Conservation (phyloP, 805 yeast genomes). For the Sugiyamaella qingdaonensis region DNA sequence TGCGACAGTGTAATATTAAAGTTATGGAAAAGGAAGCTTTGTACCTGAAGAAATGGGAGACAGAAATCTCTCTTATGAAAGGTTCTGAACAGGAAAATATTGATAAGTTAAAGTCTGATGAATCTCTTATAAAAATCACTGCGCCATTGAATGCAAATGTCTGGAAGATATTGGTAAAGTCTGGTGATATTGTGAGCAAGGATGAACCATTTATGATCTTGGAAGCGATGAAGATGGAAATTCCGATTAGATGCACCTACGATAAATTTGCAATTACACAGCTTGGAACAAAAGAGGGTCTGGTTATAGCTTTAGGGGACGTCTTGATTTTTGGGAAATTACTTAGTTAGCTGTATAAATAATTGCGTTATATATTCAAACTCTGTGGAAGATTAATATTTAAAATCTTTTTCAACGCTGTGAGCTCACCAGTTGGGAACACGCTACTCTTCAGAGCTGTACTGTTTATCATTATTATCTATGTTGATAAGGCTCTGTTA, state of each 20-base stretch:
- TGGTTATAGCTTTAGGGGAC: neutral
- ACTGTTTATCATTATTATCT: too few relatives aligned
- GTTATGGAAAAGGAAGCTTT: slow-evolving; percentile 79
- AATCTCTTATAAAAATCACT: slow-evolving; percentile 77
- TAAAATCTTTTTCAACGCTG: too few relatives aligned
- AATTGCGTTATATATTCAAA: too few relatives aligned
- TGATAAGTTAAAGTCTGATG: slow-evolving; percentile 62
- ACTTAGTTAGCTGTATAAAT: neutral
- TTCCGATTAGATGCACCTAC: slow-evolving; percentile 28
- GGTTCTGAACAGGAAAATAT: slow-evolving; percentile 35
- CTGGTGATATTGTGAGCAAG: slow-evolving; percentile 64
- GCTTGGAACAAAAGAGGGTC: neutral
- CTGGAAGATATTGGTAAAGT: slow-evolving; percentile 83
- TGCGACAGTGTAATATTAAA: slow-evolving; percentile 49
- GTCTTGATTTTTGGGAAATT: neutral
- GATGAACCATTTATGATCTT: slow-evolving; percentile 82
- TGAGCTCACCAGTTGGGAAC: too few relatives aligned
- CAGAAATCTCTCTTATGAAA: slow-evolving; percentile 57
- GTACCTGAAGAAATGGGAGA: slow-evolving; percentile 73
- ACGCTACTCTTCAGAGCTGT: too few relatives aligned
- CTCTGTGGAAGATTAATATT: too few relatives aligned
- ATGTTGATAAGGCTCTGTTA: too few relatives aligned
- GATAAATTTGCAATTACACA: neutral
- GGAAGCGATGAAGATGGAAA: slow-evolving; percentile 98
- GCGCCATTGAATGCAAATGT: slow-evolving; percentile 81